phyloP scores from a whole-genome alignment of 352 stramenopile genomes.

The Globisporangium okanoganense region DNA sequence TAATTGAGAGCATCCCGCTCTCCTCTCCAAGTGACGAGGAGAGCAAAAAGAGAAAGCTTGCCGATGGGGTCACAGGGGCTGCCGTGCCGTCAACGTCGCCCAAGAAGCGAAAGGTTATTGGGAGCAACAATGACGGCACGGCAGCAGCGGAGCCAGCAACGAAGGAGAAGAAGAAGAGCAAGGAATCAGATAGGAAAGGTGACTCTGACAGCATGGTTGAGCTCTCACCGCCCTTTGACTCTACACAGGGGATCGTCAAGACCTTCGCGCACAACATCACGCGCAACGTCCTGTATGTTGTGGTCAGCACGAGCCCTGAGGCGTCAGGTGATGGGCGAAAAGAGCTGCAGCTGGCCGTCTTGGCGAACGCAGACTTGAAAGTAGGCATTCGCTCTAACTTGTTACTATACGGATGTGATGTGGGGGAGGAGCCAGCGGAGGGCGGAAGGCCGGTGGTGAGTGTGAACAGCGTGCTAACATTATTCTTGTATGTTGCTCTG shows the following conservation, averaged over 20 bases:
- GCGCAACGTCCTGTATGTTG: conserved; percentile 51
- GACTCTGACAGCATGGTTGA: neutral
- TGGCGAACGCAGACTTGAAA: conserved; percentile 31
- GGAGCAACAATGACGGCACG: conserved; percentile 1
- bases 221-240: conserved; percentile 17
- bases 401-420: conserved; percentile 2
- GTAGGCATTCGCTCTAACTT: conserved; percentile 17
- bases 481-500: neutral
- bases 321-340: conserved; percentile 20
- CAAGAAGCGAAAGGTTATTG: conserved; percentile 26
- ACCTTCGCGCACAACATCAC: conserved; percentile 42
- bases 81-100: conserved; percentile 22
- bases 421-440: neutral
- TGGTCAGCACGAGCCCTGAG: conserved; percentile 37
- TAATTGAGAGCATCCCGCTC: conserved; percentile 54
- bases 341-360: conserved; percentile 29
- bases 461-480: conserved; percentile 1
- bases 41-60: conserved; percentile 44
- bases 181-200: neutral
- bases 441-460: neutral
- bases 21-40: conserved; percentile 21
- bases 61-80: conserved; percentile 11
- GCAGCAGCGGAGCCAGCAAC: neutral
- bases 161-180: conserved; percentile 3
- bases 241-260: conserved; percentile 3